These are phyloP conservation scores for Stenogyne calaminthoides DNA, from an alignment of 305 asterid species.

Conservation along the genomic window DNA sequence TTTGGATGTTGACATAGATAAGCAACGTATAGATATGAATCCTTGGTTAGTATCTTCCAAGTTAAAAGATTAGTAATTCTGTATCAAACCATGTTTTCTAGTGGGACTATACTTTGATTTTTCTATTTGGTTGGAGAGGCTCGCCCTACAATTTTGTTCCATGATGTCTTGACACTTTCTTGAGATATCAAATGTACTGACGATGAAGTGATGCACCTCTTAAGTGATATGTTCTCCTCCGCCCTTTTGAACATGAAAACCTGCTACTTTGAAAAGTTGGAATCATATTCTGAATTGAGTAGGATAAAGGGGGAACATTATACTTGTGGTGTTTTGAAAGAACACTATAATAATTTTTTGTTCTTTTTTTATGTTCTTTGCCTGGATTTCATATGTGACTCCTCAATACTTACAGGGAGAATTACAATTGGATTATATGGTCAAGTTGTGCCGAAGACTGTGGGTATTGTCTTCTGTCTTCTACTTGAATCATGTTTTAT, in stretches of 20 bases:
- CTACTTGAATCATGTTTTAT: too few species aligned
- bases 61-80: not conserved
- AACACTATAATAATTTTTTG: not conserved
- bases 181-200: not conserved
- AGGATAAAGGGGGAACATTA: not conserved
- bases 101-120: not conserved
- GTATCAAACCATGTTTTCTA: not conserved
- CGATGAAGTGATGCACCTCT: not conserved
- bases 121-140: not conserved
- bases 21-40: constrained; percentile 73
- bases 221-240: not conserved
- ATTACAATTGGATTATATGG: constrained; percentile 89
- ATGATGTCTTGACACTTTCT: not conserved
- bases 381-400: constrained; percentile 11
- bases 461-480: constrained; percentile 54
- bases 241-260: not conserved
- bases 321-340: not conserved
- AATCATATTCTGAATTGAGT: not conserved
- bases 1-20: constrained; percentile 94
- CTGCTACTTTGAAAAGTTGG: not conserved
- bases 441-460: constrained; percentile 91
- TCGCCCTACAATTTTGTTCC: not conserved
- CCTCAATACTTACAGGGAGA: constrained; percentile 60
- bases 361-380: not conserved
- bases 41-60: constrained; percentile 17